Conservation (phyloP, 768 basidiomycete species). For the Lactarius deliciosus region DNA sequence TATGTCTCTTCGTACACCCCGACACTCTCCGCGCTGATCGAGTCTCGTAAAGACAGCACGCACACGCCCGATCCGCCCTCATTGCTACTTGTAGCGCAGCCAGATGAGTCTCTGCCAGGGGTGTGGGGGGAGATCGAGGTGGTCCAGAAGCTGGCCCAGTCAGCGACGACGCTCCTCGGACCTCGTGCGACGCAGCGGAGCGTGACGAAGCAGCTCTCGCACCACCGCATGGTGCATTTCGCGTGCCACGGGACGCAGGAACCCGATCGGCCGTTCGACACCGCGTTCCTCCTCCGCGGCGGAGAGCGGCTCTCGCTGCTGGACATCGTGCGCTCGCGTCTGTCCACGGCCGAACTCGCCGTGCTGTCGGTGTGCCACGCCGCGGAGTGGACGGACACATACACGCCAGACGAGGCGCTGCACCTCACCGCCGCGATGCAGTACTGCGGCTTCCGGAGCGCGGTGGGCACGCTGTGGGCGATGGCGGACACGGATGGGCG, state of each 20-base stretch:
- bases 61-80: background rate
- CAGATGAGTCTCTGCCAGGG: constrained; percentile 4
- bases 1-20: constrained; percentile 26
- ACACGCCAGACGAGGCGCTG: constrained; percentile 24
- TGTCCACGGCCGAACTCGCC: constrained; percentile 15
- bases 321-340: constrained; percentile 15
- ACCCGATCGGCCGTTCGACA: constrained; percentile 7
- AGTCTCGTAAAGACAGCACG: constrained; percentile 1
- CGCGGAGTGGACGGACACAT: constrained; percentile 12
- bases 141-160: background rate
- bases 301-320: constrained; percentile 13
- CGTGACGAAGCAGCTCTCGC: too few species aligned
- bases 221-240: constrained; percentile 13
- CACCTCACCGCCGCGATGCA: constrained; percentile 29
- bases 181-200: too few species aligned
- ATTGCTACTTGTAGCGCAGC: constrained; percentile 11
- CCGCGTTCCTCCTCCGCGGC: constrained; percentile 5
- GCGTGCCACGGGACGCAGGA: constrained; percentile 23
- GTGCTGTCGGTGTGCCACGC: constrained; percentile 25
- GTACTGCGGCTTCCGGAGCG: constrained; percentile 19
- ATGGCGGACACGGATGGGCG: constrained; percentile 26
- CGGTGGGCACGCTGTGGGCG: constrained; percentile 26
- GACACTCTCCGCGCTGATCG: constrained; percentile 21
- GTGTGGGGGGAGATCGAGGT: constrained; percentile 7
- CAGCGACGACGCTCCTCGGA: too few species aligned